Evolutionary conservation across 2,329 filamentous ascomycete species (phyloP), one percentile per base, ranked within the genome.

Genomic region (Colletotrichum lupini): DNA sequence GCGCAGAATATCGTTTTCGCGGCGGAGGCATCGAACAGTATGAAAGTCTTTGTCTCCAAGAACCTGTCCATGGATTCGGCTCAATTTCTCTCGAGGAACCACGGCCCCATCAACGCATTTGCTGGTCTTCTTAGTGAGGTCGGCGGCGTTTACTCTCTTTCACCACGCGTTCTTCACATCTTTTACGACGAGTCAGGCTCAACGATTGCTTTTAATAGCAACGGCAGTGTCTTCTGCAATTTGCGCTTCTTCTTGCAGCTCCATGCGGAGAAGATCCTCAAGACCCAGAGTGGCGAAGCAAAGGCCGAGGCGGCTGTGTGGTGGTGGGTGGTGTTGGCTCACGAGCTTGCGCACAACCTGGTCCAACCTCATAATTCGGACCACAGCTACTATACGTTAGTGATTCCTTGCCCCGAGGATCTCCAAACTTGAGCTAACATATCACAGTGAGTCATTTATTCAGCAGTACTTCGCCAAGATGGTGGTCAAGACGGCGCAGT

Each of bases 251-350:
- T 95, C 81, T 83, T 93, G 73, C 92, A 96, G 78, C 83, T 98
- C 37, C 96, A 98, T 79, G 86, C 90, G 57, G 78, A 84, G 16
- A 82, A 86, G 75, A 81, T 91, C 60, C 78, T 76, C 61, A 83
- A 70, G 61, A 81, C 26, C 56, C 76, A 26, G 79, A 60, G 28
- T 75, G 24, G 81, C 2, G 83, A 87, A 67, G 89, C 85, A 19
- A 91, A 86, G 80, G 87, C 76, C 4, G 93, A 97, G 74, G 94
- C 94, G 3, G 86, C 91, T 70, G 90, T 93, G 1, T 97, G 95
- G 87, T 98, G 96, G 96, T 98, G 93, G 90, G 93, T 98, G 75
- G 95, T 97, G n/a, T 82, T 98, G 74, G 97, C 95, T 75, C 97
- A 99, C 81, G 97, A 99, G 84, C 84, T 99, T 81, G 95, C 97